phyloP scores from a whole-genome alignment of 225 moss, liverwort and hornwort genomes.

The Antitrichia curtipendula region DNA sequence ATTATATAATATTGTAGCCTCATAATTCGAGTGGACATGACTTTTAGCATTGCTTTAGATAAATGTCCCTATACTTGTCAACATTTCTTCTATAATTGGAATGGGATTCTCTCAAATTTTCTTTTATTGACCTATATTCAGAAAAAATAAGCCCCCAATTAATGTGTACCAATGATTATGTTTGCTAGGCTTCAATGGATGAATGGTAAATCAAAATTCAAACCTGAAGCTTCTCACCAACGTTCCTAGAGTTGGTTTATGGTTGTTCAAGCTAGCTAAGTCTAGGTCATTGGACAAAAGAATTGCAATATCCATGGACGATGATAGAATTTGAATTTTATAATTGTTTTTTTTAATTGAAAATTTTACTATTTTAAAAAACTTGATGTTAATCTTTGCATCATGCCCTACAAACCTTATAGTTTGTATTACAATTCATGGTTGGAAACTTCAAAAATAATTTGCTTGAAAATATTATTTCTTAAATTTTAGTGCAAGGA shows the following conservation, averaged over 20 bases:
- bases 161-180: accelerated
- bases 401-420: accelerated
- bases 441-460: neutral
- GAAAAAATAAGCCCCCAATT: too few relatives aligned
- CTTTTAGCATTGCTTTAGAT: too few relatives aligned
- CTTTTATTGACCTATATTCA: too few relatives aligned
- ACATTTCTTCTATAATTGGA: too few relatives aligned
- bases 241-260: too few relatives aligned
- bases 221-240: neutral
- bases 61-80: too few relatives aligned
- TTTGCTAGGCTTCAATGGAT: accelerated
- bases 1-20: neutral
- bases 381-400: neutral
- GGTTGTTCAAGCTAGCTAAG: accelerated
- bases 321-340: neutral
- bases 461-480: neutral
- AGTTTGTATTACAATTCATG: accelerated
- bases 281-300: too few relatives aligned
- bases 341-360: neutral
- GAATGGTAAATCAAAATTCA: neutral
- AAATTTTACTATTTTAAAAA: neutral
- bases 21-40: too few relatives aligned
- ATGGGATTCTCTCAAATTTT: too few relatives aligned
- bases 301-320: accelerated
- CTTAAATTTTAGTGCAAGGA: neutral